These are phyloP conservation scores for Penicillium sp. DNA, from an alignment of 2,329 filamentous ascomycete species.

Conservation along the genomic window DNA sequence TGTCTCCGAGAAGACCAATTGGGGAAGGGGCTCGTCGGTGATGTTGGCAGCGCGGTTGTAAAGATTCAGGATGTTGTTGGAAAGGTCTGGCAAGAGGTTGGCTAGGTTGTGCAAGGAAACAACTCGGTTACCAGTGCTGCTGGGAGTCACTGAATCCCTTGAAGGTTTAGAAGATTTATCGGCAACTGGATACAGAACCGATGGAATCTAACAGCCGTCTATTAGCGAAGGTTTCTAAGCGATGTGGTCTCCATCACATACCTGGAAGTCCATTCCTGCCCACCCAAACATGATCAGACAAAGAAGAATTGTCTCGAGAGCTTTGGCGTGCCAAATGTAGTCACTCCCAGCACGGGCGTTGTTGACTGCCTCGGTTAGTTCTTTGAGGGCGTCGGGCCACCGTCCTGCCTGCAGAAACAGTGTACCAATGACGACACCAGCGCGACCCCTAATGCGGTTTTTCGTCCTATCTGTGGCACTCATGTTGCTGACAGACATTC, in stretches of 20 bases:
- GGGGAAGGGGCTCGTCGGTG: constrained; percentile 54
- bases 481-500: constrained; percentile 67
- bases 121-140: constrained; percentile 50
- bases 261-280: constrained; percentile 75
- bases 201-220: constrained; percentile 48
- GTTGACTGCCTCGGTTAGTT: constrained; percentile 76
- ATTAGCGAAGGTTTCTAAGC: background rate
- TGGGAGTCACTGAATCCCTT: constrained; percentile 39
- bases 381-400: constrained; percentile 84
- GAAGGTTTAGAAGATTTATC: constrained; percentile 52
- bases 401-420: constrained; percentile 86
- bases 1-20: constrained; percentile 58
- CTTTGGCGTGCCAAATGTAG: constrained; percentile 97
- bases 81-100: constrained; percentile 56
- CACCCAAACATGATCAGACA: constrained; percentile 82
- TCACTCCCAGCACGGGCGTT: constrained; percentile 80
- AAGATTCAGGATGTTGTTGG: constrained; percentile 58
- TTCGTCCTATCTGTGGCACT: constrained; percentile 75
- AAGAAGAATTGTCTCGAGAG: constrained; percentile 81
- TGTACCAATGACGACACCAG: constrained; percentile 77
- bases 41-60: constrained; percentile 57
- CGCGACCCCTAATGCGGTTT: constrained; percentile 76
- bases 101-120: constrained; percentile 53
- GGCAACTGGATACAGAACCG: constrained; percentile 52
- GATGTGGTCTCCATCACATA: constrained; percentile 14